Percentiles rank a stretch among this genome's conserved stretches.
Conservation (phyloP, 2,329 filamentous ascomycete species). For the Fusarium veterinarium region DNA sequence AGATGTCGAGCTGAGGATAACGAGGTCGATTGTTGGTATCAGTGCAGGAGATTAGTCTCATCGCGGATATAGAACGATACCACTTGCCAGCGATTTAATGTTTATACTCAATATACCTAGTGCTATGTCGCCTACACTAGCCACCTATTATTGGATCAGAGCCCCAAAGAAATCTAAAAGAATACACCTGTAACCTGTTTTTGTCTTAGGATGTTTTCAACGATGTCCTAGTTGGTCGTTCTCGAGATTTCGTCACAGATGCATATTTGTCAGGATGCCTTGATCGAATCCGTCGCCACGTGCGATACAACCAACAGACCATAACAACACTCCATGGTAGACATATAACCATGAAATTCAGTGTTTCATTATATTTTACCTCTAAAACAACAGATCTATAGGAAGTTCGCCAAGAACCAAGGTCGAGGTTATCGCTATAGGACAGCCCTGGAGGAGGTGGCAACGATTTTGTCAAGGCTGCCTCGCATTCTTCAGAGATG, state of each 20-base stretch:
- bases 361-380: not conserved
- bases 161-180: not conserved
- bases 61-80: not conserved
- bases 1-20: not conserved
- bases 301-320: not conserved
- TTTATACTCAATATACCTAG: not conserved
- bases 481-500: not conserved
- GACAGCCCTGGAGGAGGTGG: not conserved
- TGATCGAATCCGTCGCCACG: not conserved
- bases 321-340: not conserved
- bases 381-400: not conserved
- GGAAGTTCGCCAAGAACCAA: not conserved
- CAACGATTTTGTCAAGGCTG: not conserved
- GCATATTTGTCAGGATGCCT: not conserved
- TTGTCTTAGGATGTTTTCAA: not conserved
- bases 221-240: not conserved
- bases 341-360: not conserved
- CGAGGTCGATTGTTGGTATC: not conserved
- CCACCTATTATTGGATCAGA: not conserved
- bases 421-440: not conserved
- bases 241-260: not conserved
- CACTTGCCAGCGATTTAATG: not conserved
- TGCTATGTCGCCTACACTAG: not conserved
- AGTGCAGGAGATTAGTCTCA: not conserved
- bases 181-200: not conserved